Evolutionary conservation across 2,329 filamentous ascomycete species (phyloP), one percentile per base, ranked within the genome.

Genomic region (Plenodomus lindquistii): DNA sequence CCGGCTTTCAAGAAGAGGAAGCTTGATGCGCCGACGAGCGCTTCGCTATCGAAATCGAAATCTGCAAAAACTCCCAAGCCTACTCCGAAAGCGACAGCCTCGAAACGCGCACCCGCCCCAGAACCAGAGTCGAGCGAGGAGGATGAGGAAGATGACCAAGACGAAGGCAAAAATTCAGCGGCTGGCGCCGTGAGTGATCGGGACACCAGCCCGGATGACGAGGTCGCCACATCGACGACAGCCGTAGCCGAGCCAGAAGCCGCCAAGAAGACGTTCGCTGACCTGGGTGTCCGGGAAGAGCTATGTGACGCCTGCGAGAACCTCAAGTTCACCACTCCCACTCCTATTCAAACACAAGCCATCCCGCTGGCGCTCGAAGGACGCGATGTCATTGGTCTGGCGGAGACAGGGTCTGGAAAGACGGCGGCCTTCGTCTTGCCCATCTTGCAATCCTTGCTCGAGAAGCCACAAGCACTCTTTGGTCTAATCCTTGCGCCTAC

Each of bases 331-430:
- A 95, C 87, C 64, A 75, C 81, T 21, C 90, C 94, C 0, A 99
- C 93, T 1, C 87, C 92, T 1, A 97, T 99, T 57, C 94, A 97
- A 72, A 81, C 81, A 42, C 83, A 95, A 71, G 82, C 91, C 0
- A 96, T 97, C 61, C 93, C 93, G 4, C 67, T 84, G 4, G 92
- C 92, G 29, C 80, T 97, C 3, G 75, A 88, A 65, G 86, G 88
- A 43, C 84, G 91, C 64, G 94, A 97, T 72, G 79, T 97, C 0
- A 96, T 99, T 60, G 94, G 92, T 36, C 81, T 97, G 42, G 94
- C 94, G 24, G 93, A 99, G 75, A 99, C 94, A 0, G 94, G 94
- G 60, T 91, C 86, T 67, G 94, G 94, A 74, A 99, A 97, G 78
- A 97, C 94, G 0, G 93, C 91, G 6, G 92, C 94, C 0, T 99